These are phyloP conservation scores for Picea abies DNA, from an alignment of 83 land plant species.

Conservation along the genomic window DNA sequence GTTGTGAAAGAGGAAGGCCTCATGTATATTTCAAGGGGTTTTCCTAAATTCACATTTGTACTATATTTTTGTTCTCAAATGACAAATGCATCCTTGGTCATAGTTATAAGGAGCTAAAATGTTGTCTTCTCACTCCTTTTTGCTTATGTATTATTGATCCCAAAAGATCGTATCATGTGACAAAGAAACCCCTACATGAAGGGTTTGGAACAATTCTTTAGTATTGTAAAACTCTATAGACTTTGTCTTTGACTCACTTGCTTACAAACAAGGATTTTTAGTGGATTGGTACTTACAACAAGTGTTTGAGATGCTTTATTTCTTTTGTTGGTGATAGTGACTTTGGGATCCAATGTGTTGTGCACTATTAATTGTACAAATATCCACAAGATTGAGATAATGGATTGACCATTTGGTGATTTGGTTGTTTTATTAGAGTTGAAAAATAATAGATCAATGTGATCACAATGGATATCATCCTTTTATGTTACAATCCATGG, in stretches of 20 bases:
- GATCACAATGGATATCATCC: too few relatives aligned
- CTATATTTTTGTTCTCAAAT: too few relatives aligned
- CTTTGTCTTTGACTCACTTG: constrained; percentile 61
- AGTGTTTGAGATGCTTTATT: background rate
- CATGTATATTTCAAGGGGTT: constrained; percentile 38
- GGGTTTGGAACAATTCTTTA: constrained; percentile 79
- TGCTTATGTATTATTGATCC: constrained; percentile 60
- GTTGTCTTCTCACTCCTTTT: constrained; percentile 50
- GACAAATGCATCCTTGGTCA: background rate
- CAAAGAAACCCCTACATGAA: constrained; percentile 56
- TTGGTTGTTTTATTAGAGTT: too few relatives aligned
- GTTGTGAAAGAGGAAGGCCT: constrained; percentile 59
- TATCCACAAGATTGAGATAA: too few relatives aligned
- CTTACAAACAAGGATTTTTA: constrained; percentile 68
- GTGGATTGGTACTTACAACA: constrained; percentile 69
- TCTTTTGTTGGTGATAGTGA: too few relatives aligned
- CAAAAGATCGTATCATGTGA: constrained; percentile 33
- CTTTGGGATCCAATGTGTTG: too few relatives aligned
- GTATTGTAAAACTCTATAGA: constrained; percentile 50
- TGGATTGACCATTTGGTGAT: too few relatives aligned
- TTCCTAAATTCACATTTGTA: too few relatives aligned
- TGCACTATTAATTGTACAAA: too few relatives aligned
- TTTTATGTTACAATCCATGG: too few relatives aligned
- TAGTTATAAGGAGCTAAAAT: constrained; percentile 36
- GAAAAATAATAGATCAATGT: too few relatives aligned